Conservation (phyloP, 805 yeast species). For the Kockiozyma suomiensis region DNA sequence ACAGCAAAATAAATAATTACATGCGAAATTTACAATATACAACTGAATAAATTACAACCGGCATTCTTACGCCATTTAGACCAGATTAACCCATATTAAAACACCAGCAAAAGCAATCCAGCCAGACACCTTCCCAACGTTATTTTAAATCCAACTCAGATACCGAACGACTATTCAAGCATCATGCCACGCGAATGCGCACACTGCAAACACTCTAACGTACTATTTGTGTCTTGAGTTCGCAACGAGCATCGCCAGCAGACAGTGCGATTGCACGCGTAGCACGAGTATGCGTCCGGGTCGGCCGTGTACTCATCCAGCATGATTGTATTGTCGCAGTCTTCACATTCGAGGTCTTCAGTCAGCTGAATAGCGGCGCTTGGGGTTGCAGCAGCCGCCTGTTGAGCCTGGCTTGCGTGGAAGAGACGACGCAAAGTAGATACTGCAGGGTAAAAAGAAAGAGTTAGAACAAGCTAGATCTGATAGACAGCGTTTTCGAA, state of each 20-base stretch:
- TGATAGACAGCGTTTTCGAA: not conserved
- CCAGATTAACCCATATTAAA: not conserved
- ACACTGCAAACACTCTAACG: conserved; percentile 31
- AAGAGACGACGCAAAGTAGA: conserved; percentile 15
- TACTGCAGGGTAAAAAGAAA: not conserved
- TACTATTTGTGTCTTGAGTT: conserved; percentile 18
- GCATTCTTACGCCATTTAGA: not conserved
- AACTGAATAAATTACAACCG: not conserved
- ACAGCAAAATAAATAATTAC: not conserved
- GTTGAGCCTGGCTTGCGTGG: conserved; percentile 9
- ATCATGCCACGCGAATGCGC: conserved; percentile 21
- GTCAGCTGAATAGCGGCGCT: not conserved
- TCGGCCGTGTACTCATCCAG: conserved; percentile 29
- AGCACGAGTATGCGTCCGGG: conserved; percentile 30
- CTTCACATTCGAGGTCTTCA: conserved; percentile 28
- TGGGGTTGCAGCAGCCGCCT: conserved; percentile 5
- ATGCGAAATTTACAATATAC: not conserved
- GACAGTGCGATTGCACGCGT: conserved; percentile 24
- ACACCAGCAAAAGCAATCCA: conserved; percentile 1
- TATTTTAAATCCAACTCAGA: not conserved
- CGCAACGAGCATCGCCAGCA: conserved; percentile 35
- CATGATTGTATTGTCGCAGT: conserved; percentile 31
- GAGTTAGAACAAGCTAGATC: not conserved
- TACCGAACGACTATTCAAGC: not conserved
- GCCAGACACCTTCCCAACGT: not conserved